Percentiles rank a stretch among this genome's conserved stretches.
Evolutionary conservation across 2,329 filamentous ascomycete genomes (phyloP).

Genomic region (Exophiala sp.): DNA sequence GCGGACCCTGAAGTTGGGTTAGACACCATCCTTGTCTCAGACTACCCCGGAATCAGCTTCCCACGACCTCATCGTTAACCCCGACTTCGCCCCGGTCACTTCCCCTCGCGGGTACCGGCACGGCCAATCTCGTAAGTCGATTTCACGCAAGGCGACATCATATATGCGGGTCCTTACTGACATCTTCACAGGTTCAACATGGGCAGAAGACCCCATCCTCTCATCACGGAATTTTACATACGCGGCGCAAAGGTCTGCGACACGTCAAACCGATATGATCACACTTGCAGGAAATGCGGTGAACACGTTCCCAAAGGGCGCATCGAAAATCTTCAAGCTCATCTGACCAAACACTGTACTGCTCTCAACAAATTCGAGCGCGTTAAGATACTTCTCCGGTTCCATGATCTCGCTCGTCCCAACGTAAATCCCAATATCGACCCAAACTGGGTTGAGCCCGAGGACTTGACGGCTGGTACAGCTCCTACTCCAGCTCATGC

Average conservation of each 20-base stretch:
- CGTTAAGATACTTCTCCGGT: constrained; percentile 68
- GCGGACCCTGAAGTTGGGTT: not conserved
- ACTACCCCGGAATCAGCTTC: not conserved
- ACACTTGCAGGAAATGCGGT: constrained; percentile 84
- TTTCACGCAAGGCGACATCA: constrained; percentile 2
- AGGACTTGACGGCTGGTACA: not conserved
- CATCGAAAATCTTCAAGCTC: constrained; percentile 74
- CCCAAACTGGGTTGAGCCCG: constrained; percentile 30
- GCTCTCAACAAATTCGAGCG: constrained; percentile 71
- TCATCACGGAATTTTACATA: constrained; percentile 85
- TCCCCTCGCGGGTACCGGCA: constrained; percentile 2
- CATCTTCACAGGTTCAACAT: constrained; percentile 45
- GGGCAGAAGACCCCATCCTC: constrained; percentile 78
- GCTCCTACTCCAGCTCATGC: too few species aligned
- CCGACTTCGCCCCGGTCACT: not conserved
- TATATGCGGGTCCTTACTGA: constrained; percentile 7
- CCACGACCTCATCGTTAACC: constrained; percentile 1
- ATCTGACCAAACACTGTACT: constrained; percentile 83
- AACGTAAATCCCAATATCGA: constrained; percentile 30
- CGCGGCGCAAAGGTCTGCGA: constrained; percentile 82
- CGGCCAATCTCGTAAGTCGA: constrained; percentile 13
- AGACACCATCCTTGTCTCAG: not conserved
- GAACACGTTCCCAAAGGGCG: constrained; percentile 88
- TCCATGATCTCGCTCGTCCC: constrained; percentile 63
- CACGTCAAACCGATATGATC: constrained; percentile 85